A percentile compares a stretch with the other conserved stretches of the same genome.
Evolutionary conservation across 345 rosid genomes (phyloP).

Genomic region (Citrus sinensis): DNA sequence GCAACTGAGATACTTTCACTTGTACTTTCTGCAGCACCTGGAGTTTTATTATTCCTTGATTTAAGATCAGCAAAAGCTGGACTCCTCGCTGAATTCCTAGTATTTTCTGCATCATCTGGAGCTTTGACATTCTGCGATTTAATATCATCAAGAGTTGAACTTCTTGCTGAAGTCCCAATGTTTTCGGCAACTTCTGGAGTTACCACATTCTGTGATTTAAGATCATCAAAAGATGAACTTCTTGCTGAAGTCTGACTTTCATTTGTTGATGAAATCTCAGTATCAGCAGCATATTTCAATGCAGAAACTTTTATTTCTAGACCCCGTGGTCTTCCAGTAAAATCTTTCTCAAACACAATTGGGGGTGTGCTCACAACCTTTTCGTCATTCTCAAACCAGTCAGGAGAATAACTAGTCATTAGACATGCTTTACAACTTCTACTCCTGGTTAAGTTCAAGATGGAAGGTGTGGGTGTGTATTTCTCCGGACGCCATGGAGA

Average conservation of each 20-base stretch:
- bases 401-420: slow-evolving; percentile 19
- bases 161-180: slow-evolving; percentile 20
- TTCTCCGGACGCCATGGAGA: slow-evolving; percentile 33
- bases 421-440: slow-evolving; percentile 67
- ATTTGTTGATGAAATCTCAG: slow-evolving; percentile 29
- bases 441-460: slow-evolving; percentile 53
- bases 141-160: slow-evolving; percentile 31
- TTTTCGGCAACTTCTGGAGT: slow-evolving; percentile 21
- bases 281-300: slow-evolving; percentile 24
- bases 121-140: slow-evolving; percentile 29
- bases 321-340: slow-evolving; percentile 35
- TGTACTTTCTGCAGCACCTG: slow-evolving; percentile 15
- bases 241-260: slow-evolving; percentile 32
- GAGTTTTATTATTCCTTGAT: slow-evolving; percentile 24
- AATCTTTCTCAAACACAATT: slow-evolving; percentile 31
- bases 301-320: slow-evolving; percentile 25
- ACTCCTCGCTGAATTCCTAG: slow-evolving; percentile 21
- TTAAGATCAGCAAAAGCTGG: slow-evolving; percentile 33
- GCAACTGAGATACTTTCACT: slow-evolving; percentile 13
- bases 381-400: slow-evolving; percentile 33
- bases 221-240: slow-evolving; percentile 30
- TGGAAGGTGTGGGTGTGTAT: slow-evolving; percentile 30
- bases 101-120: slow-evolving; percentile 18
- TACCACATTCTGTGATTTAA: slow-evolving; percentile 27
- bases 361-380: slow-evolving; percentile 35